Percentiles rank a stretch among this genome's conserved stretches.
Conservation (phyloP, 129 eudicot genomes). For the Oenanthe sinensis region DNA sequence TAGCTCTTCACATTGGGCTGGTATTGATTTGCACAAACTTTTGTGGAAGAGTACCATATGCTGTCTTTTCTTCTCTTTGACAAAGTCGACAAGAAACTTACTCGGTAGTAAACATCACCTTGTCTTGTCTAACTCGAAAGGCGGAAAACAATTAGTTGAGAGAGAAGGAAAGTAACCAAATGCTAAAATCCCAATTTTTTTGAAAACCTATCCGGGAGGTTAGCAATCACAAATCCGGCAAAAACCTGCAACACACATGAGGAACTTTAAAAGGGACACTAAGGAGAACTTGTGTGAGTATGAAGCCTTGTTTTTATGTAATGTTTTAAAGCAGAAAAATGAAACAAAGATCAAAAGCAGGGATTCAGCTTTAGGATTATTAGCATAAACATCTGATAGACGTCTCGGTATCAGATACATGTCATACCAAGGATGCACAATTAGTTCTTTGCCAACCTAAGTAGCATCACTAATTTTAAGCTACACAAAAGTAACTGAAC, state of each 20-base stretch:
- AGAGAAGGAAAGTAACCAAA: background rate
- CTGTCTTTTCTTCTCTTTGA: background rate
- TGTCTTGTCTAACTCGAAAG: background rate
- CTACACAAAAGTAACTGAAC: background rate
- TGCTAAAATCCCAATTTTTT: constrained; percentile 62
- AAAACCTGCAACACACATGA: constrained; percentile 49
- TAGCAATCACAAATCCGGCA: constrained; percentile 87
- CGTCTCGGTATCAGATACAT: too few relatives aligned
- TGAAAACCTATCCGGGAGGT: constrained; percentile 56
- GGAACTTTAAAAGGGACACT: too few relatives aligned
- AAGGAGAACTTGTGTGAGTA: background rate
- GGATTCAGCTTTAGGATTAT: background rate
- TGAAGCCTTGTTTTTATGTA: background rate
- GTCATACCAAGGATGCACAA: background rate
- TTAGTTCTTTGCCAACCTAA: background rate
- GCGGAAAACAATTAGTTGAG: background rate
- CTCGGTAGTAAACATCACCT: background rate
- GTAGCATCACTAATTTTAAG: background rate
- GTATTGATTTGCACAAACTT: constrained; percentile 1
- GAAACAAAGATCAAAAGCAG: background rate
- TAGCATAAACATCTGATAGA: background rate
- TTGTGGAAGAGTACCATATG: background rate
- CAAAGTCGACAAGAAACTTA: background rate
- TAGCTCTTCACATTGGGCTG: background rate
- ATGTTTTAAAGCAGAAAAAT: background rate